Percentiles rank a stretch among this genome's conserved stretches.
Evolutionary conservation across 345 rosid genomes (phyloP).

Genomic region (Eucalyptus curtisii): DNA sequence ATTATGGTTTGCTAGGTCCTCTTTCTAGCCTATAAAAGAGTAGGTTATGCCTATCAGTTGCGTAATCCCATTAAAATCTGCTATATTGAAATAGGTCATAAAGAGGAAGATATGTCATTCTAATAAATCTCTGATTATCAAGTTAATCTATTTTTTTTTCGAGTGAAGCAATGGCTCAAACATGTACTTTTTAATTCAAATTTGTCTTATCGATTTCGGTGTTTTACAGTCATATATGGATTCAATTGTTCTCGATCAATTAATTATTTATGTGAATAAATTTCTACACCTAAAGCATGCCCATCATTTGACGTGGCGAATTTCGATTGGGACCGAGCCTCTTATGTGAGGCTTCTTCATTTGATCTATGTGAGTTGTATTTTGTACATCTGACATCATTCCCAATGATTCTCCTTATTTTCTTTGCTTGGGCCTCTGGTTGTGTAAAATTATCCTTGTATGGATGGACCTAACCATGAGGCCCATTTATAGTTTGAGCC

Average conservation of each 20-base stretch:
- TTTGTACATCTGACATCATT: background rate
- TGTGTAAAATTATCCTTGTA: background rate
- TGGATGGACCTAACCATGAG: background rate
- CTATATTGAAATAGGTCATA: too few species aligned
- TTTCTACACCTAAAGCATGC: too few species aligned
- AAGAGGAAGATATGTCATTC: rapidly evolving
- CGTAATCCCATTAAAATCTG: too few species aligned
- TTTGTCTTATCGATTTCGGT: too few species aligned
- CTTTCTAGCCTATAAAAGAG: too few species aligned
- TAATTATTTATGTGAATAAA: too few species aligned
- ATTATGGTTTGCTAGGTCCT: too few species aligned
- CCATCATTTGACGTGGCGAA: background rate
- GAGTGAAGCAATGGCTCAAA: too few species aligned
- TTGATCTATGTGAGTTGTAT: background rate
- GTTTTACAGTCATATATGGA: too few species aligned
- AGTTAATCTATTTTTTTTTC: too few species aligned
- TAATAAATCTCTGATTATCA: too few species aligned
- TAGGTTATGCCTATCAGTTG: rapidly evolving
- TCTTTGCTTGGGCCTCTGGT: background rate
- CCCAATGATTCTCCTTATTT: background rate
- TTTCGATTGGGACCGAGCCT: background rate
- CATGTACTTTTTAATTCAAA: rapidly evolving
- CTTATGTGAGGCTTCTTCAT: background rate
- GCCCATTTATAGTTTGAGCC: background rate
- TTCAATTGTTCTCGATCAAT: too few species aligned